These are phyloP conservation scores for Hebeloma cylindrosporum DNA, from an alignment of 768 basidiomycete genomes.

Conservation along the genomic window DNA sequence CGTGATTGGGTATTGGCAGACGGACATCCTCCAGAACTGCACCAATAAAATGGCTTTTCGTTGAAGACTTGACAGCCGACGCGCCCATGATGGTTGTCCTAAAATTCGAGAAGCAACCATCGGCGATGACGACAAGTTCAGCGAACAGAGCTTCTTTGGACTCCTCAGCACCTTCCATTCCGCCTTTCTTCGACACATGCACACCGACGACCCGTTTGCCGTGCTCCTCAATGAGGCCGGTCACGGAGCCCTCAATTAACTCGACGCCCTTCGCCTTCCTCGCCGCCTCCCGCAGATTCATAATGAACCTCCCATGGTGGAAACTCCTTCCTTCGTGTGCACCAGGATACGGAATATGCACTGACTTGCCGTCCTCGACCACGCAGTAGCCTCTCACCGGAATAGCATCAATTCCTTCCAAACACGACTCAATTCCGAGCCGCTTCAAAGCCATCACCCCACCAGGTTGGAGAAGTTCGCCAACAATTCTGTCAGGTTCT, in stretches of 20 bases:
- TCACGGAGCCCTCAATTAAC: conserved; percentile 82
- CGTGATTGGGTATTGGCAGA: conserved; percentile 73
- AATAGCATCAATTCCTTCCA: conserved; percentile 89
- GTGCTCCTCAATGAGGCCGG: conserved; percentile 63
- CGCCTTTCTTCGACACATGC: conserved; percentile 48
- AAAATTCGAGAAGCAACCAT: conserved; percentile 96
- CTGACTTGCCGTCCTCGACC: conserved; percentile 59
- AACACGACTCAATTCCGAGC: conserved; percentile 72
- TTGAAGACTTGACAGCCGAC: conserved; percentile 47
- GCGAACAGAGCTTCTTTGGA: conserved; percentile 58
- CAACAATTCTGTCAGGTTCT: conserved; percentile 95
- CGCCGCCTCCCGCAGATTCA: conserved; percentile 71
- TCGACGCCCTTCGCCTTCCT: conserved; percentile 63
- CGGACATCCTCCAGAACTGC: conserved; percentile 74
- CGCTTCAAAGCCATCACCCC: conserved; percentile 74
- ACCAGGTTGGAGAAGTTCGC: conserved; percentile 93
- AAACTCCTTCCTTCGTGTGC: conserved; percentile 78
- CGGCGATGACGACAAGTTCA: conserved; percentile 83
- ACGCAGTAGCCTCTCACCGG: conserved; percentile 87
- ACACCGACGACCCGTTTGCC: conserved; percentile 64
- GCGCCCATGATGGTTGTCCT: conserved; percentile 63
- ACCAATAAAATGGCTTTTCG: conserved; percentile 83
- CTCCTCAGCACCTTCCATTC: conserved; percentile 22
- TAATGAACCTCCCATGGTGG: conserved; percentile 92
- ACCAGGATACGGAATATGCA: conserved; percentile 88